A percentile compares a stretch with the other conserved stretches of the same genome.
These are phyloP conservation scores for Leccinum incarnatum DNA, from an alignment of 768 basidiomycete genomes.

Conservation along the genomic window DNA sequence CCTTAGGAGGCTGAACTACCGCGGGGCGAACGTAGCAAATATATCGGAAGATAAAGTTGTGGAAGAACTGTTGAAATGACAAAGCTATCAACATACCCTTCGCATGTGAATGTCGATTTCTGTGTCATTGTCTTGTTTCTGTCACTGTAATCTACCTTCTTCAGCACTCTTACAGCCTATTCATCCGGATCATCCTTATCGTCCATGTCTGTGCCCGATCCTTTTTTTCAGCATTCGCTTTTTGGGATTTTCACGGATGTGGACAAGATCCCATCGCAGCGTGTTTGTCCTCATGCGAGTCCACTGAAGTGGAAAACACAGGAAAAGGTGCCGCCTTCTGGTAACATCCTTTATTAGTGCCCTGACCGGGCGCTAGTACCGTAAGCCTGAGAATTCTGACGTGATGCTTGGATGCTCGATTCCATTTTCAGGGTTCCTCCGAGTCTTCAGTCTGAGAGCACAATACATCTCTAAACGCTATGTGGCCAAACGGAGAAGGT, in stretches of 20 bases:
- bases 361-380: not conserved
- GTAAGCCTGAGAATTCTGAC: not conserved
- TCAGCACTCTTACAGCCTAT: constrained; percentile 14
- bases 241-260: constrained; percentile 4
- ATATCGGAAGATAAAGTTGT: constrained; percentile 82
- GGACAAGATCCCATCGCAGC: constrained; percentile 7
- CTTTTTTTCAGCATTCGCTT: constrained; percentile 1
- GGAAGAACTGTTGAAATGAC: constrained; percentile 76
- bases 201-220: constrained; percentile 7
- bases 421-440: constrained; percentile 3
- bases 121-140: constrained; percentile 27
- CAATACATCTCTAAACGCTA: constrained; percentile 7
- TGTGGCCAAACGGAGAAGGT: constrained; percentile 8
- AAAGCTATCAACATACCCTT: constrained; percentile 24
- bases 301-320: constrained; percentile 2
- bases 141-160: constrained; percentile 25
- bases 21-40: constrained; percentile 75
- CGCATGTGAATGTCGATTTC: constrained; percentile 21
- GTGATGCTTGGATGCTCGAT: not conserved
- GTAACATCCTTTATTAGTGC: not conserved
- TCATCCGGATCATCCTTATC: constrained; percentile 17
- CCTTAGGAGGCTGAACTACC: constrained; percentile 85
- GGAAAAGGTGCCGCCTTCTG: not conserved
- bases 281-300: constrained; percentile 6
- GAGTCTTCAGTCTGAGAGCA: not conserved